Percentiles rank a stretch among this genome's conserved stretches.
These are phyloP conservation scores for Rasamsonia emersonii DNA, from an alignment of 2,329 filamentous ascomycete genomes.

Conservation along the genomic window DNA sequence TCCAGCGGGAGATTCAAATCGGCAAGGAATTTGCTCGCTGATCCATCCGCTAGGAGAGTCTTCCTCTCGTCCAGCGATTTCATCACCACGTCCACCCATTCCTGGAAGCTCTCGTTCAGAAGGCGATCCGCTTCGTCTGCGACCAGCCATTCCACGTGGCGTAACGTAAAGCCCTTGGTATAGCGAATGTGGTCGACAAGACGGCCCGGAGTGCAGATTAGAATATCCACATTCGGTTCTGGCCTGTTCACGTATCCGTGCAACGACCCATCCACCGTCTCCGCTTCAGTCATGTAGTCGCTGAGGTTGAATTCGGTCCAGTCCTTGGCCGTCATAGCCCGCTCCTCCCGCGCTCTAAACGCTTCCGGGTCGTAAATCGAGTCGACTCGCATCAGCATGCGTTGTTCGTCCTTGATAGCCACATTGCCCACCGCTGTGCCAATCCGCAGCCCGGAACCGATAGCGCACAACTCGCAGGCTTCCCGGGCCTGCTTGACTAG, in stretches of 20 bases:
- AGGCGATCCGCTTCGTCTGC: constrained; percentile 92
- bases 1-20: constrained; percentile 29
- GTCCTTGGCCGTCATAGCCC: constrained; percentile 34
- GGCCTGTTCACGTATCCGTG: constrained; percentile 56
- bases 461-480: constrained; percentile 64
- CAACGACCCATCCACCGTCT: constrained; percentile 34
- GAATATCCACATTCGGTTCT: constrained; percentile 71
- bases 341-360: constrained; percentile 42
- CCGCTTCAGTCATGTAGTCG: constrained; percentile 36
- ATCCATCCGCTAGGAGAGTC: constrained; percentile 38
- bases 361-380: constrained; percentile 59
- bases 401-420: constrained; percentile 58
- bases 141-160: constrained; percentile 75
- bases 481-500: constrained; percentile 79
- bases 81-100: constrained; percentile 72
- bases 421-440: constrained; percentile 78
- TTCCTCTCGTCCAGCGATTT: constrained; percentile 48
- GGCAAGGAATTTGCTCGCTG: constrained; percentile 22
- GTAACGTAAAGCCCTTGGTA: constrained; percentile 72
- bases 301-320: constrained; percentile 41
- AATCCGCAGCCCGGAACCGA: constrained; percentile 64
- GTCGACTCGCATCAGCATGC: constrained; percentile 53
- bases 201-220: constrained; percentile 86
- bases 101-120: constrained; percentile 83
- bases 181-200: constrained; percentile 83